A percentile compares a stretch with the other conserved stretches of the same genome.
These are phyloP conservation scores for Aureobasidium zeae DNA, from an alignment of 2,329 filamentous ascomycete species.

Conservation along the genomic window DNA sequence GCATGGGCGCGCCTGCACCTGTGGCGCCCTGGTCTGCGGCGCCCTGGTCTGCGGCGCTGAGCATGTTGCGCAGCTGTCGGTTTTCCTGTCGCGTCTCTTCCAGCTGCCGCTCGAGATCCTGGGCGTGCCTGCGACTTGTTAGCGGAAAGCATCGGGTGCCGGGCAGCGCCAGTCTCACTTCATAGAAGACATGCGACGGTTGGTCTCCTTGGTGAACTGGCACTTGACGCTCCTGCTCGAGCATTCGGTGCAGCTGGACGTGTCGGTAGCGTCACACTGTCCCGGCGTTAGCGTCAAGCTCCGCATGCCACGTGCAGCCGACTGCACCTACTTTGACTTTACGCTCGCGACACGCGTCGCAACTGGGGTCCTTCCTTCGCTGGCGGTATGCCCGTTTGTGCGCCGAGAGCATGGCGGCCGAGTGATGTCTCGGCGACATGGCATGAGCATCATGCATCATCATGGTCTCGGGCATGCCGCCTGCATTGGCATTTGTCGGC, in stretches of 20 bases:
- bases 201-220: slow-evolving; percentile 98
- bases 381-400: slow-evolving; percentile 94
- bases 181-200: slow-evolving; percentile 96
- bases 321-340: slow-evolving; percentile 50
- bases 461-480: slow-evolving; percentile 8
- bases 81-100: slow-evolving; percentile 73
- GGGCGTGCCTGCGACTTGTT: slow-evolving; percentile 56
- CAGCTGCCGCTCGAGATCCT: slow-evolving; percentile 90
- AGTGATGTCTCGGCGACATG: slow-evolving; percentile 34
- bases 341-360: slow-evolving; percentile 86
- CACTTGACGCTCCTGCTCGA: slow-evolving; percentile 94
- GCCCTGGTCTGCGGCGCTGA: slow-evolving; percentile 38
- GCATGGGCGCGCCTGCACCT: not conserved
- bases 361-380: slow-evolving; percentile 90
- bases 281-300: slow-evolving; percentile 15
- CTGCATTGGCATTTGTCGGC: slow-evolving; percentile 1
- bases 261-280: slow-evolving; percentile 90
- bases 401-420: slow-evolving; percentile 50
- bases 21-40: slow-evolving; percentile 24
- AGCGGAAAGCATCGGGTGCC: not conserved
- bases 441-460: slow-evolving; percentile 18
- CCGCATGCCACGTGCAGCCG: not conserved
- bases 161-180: slow-evolving; percentile 49
- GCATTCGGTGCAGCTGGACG: slow-evolving; percentile 92
- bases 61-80: slow-evolving; percentile 57